Conservation (phyloP, 2,329 filamentous ascomycete species). For the Epichloe bromicola region DNA sequence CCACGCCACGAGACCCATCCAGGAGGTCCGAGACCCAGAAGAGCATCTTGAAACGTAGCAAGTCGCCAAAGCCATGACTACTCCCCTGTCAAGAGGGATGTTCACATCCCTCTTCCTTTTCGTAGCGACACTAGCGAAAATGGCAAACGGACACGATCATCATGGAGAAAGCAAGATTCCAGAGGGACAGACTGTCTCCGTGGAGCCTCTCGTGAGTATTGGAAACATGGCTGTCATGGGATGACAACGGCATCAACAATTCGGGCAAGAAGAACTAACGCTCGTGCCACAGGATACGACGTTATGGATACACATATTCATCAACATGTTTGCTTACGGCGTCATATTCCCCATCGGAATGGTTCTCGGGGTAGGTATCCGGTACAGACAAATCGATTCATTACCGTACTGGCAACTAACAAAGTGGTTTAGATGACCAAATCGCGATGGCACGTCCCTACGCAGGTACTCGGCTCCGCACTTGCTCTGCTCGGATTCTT, state of each 20-base stretch:
- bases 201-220: conserved; percentile 55
- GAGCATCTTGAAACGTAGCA: conserved; percentile 5
- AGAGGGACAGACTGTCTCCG: conserved; percentile 56
- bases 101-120: conserved; percentile 9
- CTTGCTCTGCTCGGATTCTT: conserved; percentile 78
- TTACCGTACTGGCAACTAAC: not conserved
- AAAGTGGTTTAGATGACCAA: conserved; percentile 54
- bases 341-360: conserved; percentile 89
- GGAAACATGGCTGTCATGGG: not conserved
- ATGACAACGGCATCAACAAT: not conserved
- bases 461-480: conserved; percentile 61
- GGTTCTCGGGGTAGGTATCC: conserved; percentile 70
- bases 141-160: conserved; percentile 34
- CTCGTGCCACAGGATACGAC: conserved; percentile 49
- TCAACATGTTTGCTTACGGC: conserved; percentile 80
- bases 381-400: not conserved
- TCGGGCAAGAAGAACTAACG: conserved; percentile 18
- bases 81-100: conserved; percentile 6
- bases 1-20: not conserved
- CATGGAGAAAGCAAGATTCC: conserved; percentile 42
- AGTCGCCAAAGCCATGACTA: conserved; percentile 11
- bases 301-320: conserved; percentile 86
- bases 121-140: conserved; percentile 13
- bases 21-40: conserved; percentile 2
- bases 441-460: conserved; percentile 86